Percentiles rank a stretch among this genome's conserved stretches.
phyloP scores from a whole-genome alignment of 768 basidiomycete genomes.

The Omphalotus guepiniiformis region DNA sequence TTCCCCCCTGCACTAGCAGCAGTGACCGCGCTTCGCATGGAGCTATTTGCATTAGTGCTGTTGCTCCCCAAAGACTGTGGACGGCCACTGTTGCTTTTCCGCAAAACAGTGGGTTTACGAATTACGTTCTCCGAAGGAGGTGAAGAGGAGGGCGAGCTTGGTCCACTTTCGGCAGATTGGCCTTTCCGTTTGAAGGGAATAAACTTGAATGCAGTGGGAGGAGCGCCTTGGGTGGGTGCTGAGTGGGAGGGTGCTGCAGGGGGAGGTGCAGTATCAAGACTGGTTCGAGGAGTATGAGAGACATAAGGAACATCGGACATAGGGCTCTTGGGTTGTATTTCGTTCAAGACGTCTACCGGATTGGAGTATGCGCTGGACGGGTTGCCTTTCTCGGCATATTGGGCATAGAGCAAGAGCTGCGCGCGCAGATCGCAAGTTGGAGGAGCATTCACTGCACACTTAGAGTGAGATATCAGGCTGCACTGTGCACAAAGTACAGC shows the following conservation, averaged over 20 bases:
- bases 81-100: constrained; percentile 39
- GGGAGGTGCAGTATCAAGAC: constrained; percentile 38
- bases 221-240: constrained; percentile 27
- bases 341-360: constrained; percentile 42
- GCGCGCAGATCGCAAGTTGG: constrained; percentile 80
- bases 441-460: constrained; percentile 68
- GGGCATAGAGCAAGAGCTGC: constrained; percentile 73
- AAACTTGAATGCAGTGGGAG: constrained; percentile 62
- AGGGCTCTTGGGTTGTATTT: constrained; percentile 38
- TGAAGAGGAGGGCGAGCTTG: constrained; percentile 25
- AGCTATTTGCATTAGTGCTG: constrained; percentile 51
- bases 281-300: constrained; percentile 43
- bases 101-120: constrained; percentile 24
- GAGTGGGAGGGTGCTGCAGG: constrained; percentile 24
- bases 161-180: constrained; percentile 28
- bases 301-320: constrained; percentile 56
- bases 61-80: constrained; percentile 58
- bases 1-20: constrained; percentile 30
- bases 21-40: constrained; percentile 54
- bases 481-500: constrained; percentile 88
- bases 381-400: constrained; percentile 69
- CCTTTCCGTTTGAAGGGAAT: constrained; percentile 56
- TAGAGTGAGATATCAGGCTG: constrained; percentile 82
- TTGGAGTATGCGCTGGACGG: constrained; percentile 49
- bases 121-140: constrained; percentile 20